Conservation (phyloP, 2,329 filamentous ascomycete species). For the Colletotrichum aenigma region DNA sequence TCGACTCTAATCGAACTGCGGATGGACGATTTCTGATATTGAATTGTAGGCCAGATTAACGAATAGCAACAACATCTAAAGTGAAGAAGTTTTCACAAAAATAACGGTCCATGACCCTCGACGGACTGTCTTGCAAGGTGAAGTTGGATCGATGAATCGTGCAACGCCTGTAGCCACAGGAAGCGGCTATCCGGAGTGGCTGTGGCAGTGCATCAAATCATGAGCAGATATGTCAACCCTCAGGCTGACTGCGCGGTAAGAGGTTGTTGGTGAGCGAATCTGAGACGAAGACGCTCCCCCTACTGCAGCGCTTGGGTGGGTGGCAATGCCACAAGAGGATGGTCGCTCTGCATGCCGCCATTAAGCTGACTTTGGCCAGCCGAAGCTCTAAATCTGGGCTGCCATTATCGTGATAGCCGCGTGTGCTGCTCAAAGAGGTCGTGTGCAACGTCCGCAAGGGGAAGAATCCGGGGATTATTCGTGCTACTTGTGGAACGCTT, state of each 20-base stretch:
- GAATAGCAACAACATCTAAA: background rate
- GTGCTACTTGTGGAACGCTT: background rate
- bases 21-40: background rate
- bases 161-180: background rate
- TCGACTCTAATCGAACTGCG: background rate
- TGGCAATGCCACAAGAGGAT: background rate
- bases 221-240: background rate
- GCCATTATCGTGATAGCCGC: background rate
- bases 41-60: background rate
- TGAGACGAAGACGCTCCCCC: background rate
- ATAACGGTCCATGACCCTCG: background rate
- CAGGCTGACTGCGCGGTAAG: background rate
- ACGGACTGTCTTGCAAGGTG: background rate
- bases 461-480: slow-evolving; percentile 5
- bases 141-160: background rate
- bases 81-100: background rate
- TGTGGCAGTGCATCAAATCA: background rate
- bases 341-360: background rate
- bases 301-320: background rate
- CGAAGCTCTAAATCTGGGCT: background rate
- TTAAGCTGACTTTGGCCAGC: background rate
- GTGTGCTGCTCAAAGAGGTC: background rate
- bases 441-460: background rate
- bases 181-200: background rate
- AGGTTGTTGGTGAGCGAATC: background rate